A percentile compares a stretch with the other conserved stretches of the same genome.
Conservation (phyloP, 169 alveolate genomes). For the Plasmodium knowlesi region DNA sequence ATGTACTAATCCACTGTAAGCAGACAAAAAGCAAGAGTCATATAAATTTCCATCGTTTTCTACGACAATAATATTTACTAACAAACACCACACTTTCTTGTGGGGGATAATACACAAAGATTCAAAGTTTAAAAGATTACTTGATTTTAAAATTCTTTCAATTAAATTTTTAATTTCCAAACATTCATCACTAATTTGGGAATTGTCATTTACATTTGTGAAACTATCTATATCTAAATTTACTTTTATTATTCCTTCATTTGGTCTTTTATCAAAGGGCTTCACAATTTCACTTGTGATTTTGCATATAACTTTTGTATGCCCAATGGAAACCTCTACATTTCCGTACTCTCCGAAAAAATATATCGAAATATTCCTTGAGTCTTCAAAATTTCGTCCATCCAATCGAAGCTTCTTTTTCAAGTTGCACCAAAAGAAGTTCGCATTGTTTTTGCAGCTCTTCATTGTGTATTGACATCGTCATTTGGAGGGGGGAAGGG, state of each 20-base stretch:
- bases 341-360: conserved; percentile 54
- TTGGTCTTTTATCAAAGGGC: conserved; percentile 44
- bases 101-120: conserved; percentile 64
- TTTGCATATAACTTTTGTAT: conserved; percentile 55
- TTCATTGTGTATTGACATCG: conserved; percentile 25
- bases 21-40: conserved; percentile 66
- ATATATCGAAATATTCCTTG: conserved; percentile 47
- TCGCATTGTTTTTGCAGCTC: conserved; percentile 45
- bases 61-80: conserved; percentile 33
- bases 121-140: conserved; percentile 63
- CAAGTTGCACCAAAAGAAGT: conserved; percentile 48
- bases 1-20: conserved; percentile 58
- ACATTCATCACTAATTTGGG: conserved; percentile 36
- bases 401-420: conserved; percentile 48
- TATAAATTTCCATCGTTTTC: conserved; percentile 69
- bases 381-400: conserved; percentile 67
- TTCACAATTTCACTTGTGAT: conserved; percentile 71
- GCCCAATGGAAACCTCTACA: conserved; percentile 55
- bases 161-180: conserved; percentile 61
- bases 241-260: conserved; percentile 49
- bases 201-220: conserved; percentile 13
- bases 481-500: not conserved
- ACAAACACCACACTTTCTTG: conserved; percentile 63
- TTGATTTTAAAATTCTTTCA: conserved; percentile 52
- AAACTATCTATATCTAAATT: conserved; percentile 66